These are phyloP conservation scores for Dendrobium chrysotoxum DNA, from an alignment of 106 monocot species.

Conservation along the genomic window DNA sequence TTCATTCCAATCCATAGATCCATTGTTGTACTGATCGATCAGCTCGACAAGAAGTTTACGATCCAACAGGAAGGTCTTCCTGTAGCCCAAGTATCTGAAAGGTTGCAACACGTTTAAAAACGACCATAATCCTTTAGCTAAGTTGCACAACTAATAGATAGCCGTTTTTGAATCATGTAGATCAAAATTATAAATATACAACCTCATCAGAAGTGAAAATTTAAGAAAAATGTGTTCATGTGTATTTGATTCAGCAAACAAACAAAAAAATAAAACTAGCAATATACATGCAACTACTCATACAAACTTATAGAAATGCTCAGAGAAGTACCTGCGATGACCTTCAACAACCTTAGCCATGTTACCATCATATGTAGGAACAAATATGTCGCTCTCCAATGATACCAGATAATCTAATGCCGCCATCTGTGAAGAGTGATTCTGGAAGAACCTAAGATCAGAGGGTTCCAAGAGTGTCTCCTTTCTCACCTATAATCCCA, in stretches of 20 bases:
- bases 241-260: no score
- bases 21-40: slow-evolving; percentile 56
- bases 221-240: no score
- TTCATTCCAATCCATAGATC: slow-evolving; percentile 65
- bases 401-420: slow-evolving; percentile 94
- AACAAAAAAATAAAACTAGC: neutral
- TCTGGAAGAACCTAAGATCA: slow-evolving; percentile 71
- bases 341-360: slow-evolving; percentile 98
- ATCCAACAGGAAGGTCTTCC: slow-evolving; percentile 61
- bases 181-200: no score
- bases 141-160: no score
- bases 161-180: no score
- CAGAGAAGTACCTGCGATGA: slow-evolving; percentile 61
- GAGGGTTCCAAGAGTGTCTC: slow-evolving; percentile 74
- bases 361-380: slow-evolving; percentile 94
- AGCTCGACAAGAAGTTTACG: slow-evolving; percentile 62
- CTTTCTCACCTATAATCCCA: slow-evolving; percentile 60
- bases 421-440: slow-evolving; percentile 97
- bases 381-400: slow-evolving; percentile 80
- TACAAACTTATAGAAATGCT: neutral
- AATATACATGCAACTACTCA: neutral
- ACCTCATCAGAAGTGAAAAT: no score
- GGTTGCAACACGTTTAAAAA: neutral
- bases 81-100: slow-evolving; percentile 68
- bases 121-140: no score